A percentile compares a stretch with the other conserved stretches of the same genome.
phyloP scores from a whole-genome alignment of 1,284 basidiomycete species.

The Coriolopsis trogii region DNA sequence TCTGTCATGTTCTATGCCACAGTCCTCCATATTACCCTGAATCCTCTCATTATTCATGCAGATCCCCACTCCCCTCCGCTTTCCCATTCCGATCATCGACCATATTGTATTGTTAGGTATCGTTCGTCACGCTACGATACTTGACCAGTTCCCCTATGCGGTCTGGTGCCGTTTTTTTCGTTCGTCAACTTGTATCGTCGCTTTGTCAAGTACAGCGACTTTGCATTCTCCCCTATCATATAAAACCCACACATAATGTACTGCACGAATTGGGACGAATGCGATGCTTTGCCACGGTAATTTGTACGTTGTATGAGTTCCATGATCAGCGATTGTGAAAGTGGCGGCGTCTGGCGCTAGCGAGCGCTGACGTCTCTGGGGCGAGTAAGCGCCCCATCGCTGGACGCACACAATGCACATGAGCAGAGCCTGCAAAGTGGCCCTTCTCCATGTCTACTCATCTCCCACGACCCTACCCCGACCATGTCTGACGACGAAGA shows the following conservation, averaged over 20 bases:
- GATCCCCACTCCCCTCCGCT: slow-evolving; percentile 16
- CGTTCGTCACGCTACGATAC: slow-evolving; percentile 22
- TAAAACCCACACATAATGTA: slow-evolving; percentile 18
- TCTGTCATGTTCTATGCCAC: slow-evolving; percentile 7
- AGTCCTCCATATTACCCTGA: slow-evolving; percentile 14
- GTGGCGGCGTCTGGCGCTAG: too few species aligned
- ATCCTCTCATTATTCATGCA: slow-evolving; percentile 14
- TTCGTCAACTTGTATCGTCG: slow-evolving; percentile 41
- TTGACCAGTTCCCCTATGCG: slow-evolving; percentile 30
- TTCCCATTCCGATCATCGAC: slow-evolving; percentile 21
- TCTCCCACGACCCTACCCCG: neutral
- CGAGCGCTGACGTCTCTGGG: too few species aligned
- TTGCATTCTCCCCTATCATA: slow-evolving; percentile 12
- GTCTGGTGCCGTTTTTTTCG: slow-evolving; percentile 55
- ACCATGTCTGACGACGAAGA: slow-evolving; percentile 70
- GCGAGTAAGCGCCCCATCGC: too few species aligned
- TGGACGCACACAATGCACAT: neutral
- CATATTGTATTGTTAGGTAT: slow-evolving; percentile 20
- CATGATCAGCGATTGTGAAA: too few species aligned
- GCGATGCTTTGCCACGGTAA: slow-evolving; percentile 19
- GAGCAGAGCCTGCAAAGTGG: too few species aligned
- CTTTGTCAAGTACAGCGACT: slow-evolving; percentile 39
- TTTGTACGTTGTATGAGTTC: too few species aligned
- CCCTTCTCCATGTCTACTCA: slow-evolving; percentile 6
- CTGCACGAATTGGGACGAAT: slow-evolving; percentile 24